phyloP scores from a whole-genome alignment of 805 yeast species.

The Kuraishia floccosa region DNA sequence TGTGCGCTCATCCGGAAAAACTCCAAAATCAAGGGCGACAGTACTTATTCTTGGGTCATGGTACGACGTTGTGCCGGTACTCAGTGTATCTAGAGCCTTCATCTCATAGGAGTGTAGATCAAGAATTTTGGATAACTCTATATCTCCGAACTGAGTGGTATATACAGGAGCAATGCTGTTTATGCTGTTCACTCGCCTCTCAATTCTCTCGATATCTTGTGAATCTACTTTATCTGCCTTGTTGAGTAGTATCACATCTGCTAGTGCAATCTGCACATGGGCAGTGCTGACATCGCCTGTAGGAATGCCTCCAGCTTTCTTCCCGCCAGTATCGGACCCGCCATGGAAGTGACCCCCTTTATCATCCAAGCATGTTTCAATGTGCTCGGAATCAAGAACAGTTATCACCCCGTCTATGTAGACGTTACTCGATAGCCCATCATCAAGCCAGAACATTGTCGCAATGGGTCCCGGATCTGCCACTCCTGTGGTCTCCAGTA shows the following conservation, averaged over 20 bases:
- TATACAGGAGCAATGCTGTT: slow-evolving; percentile 61
- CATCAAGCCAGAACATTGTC: slow-evolving; percentile 95
- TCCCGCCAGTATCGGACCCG: slow-evolving; percentile 21
- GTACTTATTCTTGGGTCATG: slow-evolving; percentile 49
- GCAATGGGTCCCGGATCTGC: slow-evolving; percentile 99
- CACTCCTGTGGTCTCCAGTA: slow-evolving; percentile 89
- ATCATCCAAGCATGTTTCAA: slow-evolving; percentile 57
- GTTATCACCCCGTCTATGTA: slow-evolving; percentile 88
- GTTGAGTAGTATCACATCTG: slow-evolving; percentile 74
- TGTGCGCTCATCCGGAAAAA: slow-evolving; percentile 20
- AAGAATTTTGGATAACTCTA: slow-evolving; percentile 53
- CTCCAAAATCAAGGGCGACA: slow-evolving; percentile 31
- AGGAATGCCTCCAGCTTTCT: slow-evolving; percentile 10
- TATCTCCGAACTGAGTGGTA: slow-evolving; percentile 64
- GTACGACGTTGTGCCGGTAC: slow-evolving; percentile 16
- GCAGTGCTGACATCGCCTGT: slow-evolving; percentile 60
- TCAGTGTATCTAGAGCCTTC: too few relatives aligned
- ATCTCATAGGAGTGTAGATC: slow-evolving; percentile 73
- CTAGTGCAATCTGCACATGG: slow-evolving; percentile 79
- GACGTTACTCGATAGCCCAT: slow-evolving; percentile 72
- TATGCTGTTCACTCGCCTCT: slow-evolving; percentile 33
- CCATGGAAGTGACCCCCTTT: slow-evolving; percentile 63
- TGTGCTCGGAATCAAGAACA: slow-evolving; percentile 69
- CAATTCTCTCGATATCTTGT: slow-evolving; percentile 17
- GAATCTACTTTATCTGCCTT: slow-evolving; percentile 48